Percentiles rank a stretch among this genome's conserved stretches.
Conservation (phyloP, 2,329 filamentous ascomycete genomes). For the Colletotrichum camelliae region DNA sequence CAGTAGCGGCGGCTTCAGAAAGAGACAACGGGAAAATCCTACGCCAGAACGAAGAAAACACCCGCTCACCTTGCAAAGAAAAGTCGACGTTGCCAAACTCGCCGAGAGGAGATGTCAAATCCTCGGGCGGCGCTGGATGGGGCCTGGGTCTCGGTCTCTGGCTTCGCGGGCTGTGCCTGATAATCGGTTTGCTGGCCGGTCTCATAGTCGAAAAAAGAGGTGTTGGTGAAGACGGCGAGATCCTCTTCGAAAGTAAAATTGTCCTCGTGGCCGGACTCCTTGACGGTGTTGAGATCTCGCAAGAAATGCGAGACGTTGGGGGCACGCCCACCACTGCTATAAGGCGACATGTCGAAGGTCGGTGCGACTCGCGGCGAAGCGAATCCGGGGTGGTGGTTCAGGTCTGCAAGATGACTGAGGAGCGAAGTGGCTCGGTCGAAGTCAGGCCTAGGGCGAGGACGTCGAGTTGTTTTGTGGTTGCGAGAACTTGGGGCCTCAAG, state of each 20-base stretch:
- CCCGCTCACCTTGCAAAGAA: constrained; percentile 47
- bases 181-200: constrained; percentile 64
- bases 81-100: constrained; percentile 57
- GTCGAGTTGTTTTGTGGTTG: constrained; percentile 18
- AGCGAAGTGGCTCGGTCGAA: constrained; percentile 4
- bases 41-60: constrained; percentile 4
- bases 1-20: background rate
- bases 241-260: constrained; percentile 72
- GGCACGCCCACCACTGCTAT: constrained; percentile 72
- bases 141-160: constrained; percentile 36
- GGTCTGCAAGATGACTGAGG: background rate
- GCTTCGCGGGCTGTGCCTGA: constrained; percentile 54
- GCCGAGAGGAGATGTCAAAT: constrained; percentile 42
- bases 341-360: constrained; percentile 66
- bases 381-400: background rate
- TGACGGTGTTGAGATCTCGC: constrained; percentile 80
- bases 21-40: background rate
- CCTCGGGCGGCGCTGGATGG: constrained; percentile 27
- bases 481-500: background rate
- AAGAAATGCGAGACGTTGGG: constrained; percentile 92
- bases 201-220: constrained; percentile 83
- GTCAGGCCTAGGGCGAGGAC: background rate
- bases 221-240: constrained; percentile 81
- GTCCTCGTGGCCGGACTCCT: constrained; percentile 62
- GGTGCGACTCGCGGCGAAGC: background rate